phyloP scores from a whole-genome alignment of 2,329 filamentous ascomycete species.

The Xylariaceae sp. region DNA sequence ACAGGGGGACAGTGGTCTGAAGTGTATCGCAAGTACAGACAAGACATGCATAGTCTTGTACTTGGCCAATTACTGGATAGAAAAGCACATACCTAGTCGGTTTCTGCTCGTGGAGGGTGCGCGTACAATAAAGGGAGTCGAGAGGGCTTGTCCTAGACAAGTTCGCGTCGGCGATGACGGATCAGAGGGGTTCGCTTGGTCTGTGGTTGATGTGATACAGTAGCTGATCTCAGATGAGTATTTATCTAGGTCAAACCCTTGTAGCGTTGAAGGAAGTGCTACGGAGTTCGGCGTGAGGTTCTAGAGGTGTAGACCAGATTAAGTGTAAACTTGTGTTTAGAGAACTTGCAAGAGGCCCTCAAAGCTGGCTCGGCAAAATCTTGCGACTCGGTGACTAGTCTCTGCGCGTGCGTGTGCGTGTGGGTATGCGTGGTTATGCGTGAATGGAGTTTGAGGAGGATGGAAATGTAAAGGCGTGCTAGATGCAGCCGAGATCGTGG shows the following conservation, averaged over 20 bases:
- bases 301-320: neutral
- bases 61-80: neutral
- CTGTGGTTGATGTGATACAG: neutral
- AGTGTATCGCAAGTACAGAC: neutral
- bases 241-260: neutral
- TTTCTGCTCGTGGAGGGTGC: neutral
- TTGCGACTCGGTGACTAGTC: neutral
- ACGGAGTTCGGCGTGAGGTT: neutral
- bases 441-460: neutral
- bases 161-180: neutral
- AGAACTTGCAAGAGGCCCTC: neutral
- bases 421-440: too few relatives aligned
- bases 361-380: neutral
- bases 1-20: slow-evolving; percentile 6
- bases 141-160: neutral
- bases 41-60: neutral
- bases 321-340: neutral
- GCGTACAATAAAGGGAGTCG: neutral
- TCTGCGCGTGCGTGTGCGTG: neutral
- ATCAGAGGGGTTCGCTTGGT: slow-evolving; percentile 1
- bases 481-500: neutral
- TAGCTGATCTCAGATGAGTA: neutral
- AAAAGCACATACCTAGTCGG: slow-evolving; percentile 7
- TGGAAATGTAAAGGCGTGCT: neutral
- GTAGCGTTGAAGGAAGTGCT: neutral